These are phyloP conservation scores for Amphibolis antarctica DNA, from an alignment of 106 monocot species.

Conservation along the genomic window DNA sequence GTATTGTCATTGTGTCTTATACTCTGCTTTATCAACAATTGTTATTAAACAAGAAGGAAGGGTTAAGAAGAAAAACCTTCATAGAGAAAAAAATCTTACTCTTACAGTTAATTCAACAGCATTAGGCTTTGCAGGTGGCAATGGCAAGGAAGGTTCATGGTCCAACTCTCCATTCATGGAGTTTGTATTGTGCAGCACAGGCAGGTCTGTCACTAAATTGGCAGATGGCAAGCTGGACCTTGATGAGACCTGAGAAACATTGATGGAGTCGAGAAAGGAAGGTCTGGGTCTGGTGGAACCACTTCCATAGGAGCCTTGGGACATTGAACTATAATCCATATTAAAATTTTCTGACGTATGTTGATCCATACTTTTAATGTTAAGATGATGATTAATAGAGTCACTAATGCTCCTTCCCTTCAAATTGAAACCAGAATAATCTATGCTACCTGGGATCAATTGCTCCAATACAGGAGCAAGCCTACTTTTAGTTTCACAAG, in stretches of 20 bases:
- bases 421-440: slow-evolving; percentile 3
- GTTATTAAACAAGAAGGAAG: slow-evolving; percentile 17
- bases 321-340: slow-evolving; percentile 16
- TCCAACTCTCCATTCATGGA: slow-evolving; percentile 17
- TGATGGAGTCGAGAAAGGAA: slow-evolving; percentile 84
- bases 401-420: slow-evolving; percentile 26
- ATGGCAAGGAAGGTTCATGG: slow-evolving; percentile 9
- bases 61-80: slow-evolving; percentile 6
- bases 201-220: slow-evolving; percentile 17
- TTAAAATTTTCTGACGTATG: slow-evolving; percentile 29
- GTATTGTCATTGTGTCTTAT: slow-evolving; percentile 6
- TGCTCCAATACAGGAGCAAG: slow-evolving; percentile 10
- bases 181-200: slow-evolving; percentile 16
- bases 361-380: slow-evolving; percentile 26
- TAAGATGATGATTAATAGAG: slow-evolving; percentile 32
- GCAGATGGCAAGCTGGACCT: slow-evolving; percentile 14
- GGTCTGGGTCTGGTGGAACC: slow-evolving; percentile 39
- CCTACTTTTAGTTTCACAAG: slow-evolving; percentile 2
- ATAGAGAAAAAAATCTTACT: not conserved
- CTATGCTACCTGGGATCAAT: slow-evolving; percentile 10
- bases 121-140: slow-evolving; percentile 8
- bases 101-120: slow-evolving; percentile 13
- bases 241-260: slow-evolving; percentile 38
- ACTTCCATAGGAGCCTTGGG: slow-evolving; percentile 29
- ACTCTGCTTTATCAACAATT: slow-evolving; percentile 2